Evolutionary conservation across 129 eudicot genomes (phyloP).

Genomic region (Artemisia annua): DNA sequence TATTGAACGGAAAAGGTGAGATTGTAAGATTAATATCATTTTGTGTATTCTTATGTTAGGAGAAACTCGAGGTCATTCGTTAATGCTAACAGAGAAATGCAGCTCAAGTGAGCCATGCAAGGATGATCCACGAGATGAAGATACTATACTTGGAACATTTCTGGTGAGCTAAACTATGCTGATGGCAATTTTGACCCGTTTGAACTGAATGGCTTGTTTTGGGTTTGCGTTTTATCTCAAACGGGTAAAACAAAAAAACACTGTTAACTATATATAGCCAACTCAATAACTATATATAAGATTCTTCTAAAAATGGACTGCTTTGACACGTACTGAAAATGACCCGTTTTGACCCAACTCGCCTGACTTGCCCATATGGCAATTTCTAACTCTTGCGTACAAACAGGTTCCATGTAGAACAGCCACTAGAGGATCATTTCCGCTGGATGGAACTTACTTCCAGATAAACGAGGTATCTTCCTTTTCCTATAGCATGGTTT

Average conservation of each 20-base stretch:
- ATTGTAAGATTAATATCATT: no score
- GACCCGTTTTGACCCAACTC: no score
- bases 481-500: background rate
- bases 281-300: no score
- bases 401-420: slow-evolving; percentile 51
- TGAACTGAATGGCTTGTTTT: no score
- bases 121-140: slow-evolving; percentile 12
- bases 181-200: no score
- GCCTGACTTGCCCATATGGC: no score
- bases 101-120: background rate
- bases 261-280: no score
- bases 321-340: no score
- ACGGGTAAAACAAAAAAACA: no score
- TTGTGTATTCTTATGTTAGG: slow-evolving; percentile 8
- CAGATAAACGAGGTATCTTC: slow-evolving; percentile 50
- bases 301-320: no score
- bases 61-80: background rate
- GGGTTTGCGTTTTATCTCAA: no score
- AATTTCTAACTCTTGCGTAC: background rate
- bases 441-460: slow-evolving; percentile 47
- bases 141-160: slow-evolving; percentile 35
- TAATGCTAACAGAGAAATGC: background rate
- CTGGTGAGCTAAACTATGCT: slow-evolving; percentile 34
- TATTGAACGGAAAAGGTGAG: no score
- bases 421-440: slow-evolving; percentile 44